Evolutionary conservation across 768 basidiomycete species (phyloP), one percentile per base, ranked within the genome.

Genomic region (Nidularia pulvinata): DNA sequence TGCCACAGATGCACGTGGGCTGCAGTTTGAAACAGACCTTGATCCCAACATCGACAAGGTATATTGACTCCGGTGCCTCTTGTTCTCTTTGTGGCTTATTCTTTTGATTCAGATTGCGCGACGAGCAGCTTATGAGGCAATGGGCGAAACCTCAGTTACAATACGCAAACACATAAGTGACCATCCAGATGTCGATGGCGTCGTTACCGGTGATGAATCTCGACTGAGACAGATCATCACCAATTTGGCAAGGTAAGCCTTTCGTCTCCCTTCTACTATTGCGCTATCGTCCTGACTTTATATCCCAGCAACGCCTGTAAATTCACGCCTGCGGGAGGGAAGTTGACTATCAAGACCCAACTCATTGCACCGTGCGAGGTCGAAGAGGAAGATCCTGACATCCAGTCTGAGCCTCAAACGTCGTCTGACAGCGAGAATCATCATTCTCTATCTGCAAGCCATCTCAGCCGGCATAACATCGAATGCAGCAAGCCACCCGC

Each of bases 171-270:
- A 75, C 49, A 68, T 86, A 46, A 55, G 54, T 16, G 72, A 78
- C 35, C 62, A 81, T 54, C 78, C 81, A 1, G 73, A 76, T 45
- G 78, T 79, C 14, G 80, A 85, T 53, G 89, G 87, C 0, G 72
- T 88, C 48, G 91, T 95, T 37, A 82, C 89, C 11, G 92, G 93
- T 25, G 91, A 95, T 64, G 91, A 93, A 61, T 86, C 87, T 46
- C 82, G 93, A 11, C 65, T 93, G 49, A 79, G 91, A 60, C 91
- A 93, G 68, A 84, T 92, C 50, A 79, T 88, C 66, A 93, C 88
- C 47, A 94, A 95, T 66, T 83, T 95, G 46, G 86, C 91, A 5
- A 91, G 88, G 90, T 76, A 57, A 33, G 61, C 22, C 14, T 36
- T 48, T 37, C 64, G 53, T 53, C 4, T 48, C 7, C 4, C 45